These are phyloP conservation scores for Perilla frutescens DNA, from an alignment of 257 asterid genomes.

Conservation along the genomic window DNA sequence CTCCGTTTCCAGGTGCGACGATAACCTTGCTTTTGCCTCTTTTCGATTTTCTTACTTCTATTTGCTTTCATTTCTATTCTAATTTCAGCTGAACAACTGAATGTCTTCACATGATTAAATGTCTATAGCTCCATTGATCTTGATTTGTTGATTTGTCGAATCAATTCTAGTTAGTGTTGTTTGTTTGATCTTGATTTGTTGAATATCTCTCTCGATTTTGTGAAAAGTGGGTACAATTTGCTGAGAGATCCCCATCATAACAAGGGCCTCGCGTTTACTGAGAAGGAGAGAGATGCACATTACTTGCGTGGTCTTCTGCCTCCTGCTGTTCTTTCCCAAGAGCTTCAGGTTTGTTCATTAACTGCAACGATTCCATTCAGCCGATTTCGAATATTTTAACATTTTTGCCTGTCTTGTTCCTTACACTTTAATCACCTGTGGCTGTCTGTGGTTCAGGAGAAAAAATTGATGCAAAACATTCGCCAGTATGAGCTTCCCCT, in stretches of 20 bases:
- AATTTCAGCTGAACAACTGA: slow-evolving; percentile 25
- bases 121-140: slow-evolving; percentile 5
- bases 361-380: neutral
- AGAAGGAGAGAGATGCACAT: slow-evolving; percentile 81
- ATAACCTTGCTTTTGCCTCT: neutral
- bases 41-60: neutral
- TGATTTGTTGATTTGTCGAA: no score
- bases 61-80: neutral
- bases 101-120: neutral
- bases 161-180: no score
- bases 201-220: neutral
- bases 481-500: slow-evolving; percentile 74
- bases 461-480: slow-evolving; percentile 63
- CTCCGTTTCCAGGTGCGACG: slow-evolving; percentile 68
- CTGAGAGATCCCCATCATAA: slow-evolving; percentile 85
- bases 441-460: slow-evolving; percentile 63
- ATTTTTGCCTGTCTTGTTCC: neutral
- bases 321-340: slow-evolving; percentile 58
- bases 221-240: slow-evolving; percentile 66
- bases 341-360: slow-evolving; percentile 63
- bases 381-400: neutral
- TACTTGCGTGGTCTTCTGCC: slow-evolving; percentile 87
- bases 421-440: slow-evolving; percentile 16
- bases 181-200: neutral
- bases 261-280: slow-evolving; percentile 88